A percentile compares a stretch with the other conserved stretches of the same genome.
phyloP scores from a whole-genome alignment of 176 grass and related monocot species.

The Ananas comosus region DNA sequence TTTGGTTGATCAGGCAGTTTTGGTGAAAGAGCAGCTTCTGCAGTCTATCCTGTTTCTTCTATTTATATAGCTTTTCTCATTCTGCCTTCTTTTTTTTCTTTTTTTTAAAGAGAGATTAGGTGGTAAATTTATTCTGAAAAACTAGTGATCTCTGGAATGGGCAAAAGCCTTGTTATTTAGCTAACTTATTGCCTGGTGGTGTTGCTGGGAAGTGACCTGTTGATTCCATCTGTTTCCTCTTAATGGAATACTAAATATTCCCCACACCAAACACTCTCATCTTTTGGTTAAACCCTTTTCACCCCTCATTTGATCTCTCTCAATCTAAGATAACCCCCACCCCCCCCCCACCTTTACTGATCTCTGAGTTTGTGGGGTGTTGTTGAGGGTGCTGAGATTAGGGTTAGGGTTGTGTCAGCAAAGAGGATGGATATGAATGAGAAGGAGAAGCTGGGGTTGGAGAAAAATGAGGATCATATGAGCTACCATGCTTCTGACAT shows the following conservation, averaged over 20 bases:
- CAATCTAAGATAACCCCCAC: too few species aligned
- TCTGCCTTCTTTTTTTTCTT: too few species aligned
- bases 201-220: not conserved
- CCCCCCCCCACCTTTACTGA: not conserved
- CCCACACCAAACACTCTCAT: not conserved
- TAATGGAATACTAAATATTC: not conserved
- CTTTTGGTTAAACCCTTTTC: conserved; percentile 10
- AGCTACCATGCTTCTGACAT: conserved; percentile 26
- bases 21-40: conserved; percentile 31
- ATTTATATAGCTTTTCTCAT: not conserved
- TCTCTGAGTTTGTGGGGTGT: not conserved
- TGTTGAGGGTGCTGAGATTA: conserved; percentile 10
- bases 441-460: conserved; percentile 43
- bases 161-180: not conserved
- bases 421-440: conserved; percentile 36
- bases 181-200: not conserved
- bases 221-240: conserved; percentile 5
- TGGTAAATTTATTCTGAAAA: not conserved
- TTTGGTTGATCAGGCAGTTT: conserved; percentile 15
- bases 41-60: conserved; percentile 1
- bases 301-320: conserved; percentile 15
- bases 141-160: not conserved
- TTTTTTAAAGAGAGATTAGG: not conserved
- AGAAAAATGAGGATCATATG: conserved; percentile 28
- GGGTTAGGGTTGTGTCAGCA: not conserved